A percentile compares a stretch with the other conserved stretches of the same genome.
Conservation (phyloP, 2,329 filamentous ascomycete species). For the Diaporthe sp. region DNA sequence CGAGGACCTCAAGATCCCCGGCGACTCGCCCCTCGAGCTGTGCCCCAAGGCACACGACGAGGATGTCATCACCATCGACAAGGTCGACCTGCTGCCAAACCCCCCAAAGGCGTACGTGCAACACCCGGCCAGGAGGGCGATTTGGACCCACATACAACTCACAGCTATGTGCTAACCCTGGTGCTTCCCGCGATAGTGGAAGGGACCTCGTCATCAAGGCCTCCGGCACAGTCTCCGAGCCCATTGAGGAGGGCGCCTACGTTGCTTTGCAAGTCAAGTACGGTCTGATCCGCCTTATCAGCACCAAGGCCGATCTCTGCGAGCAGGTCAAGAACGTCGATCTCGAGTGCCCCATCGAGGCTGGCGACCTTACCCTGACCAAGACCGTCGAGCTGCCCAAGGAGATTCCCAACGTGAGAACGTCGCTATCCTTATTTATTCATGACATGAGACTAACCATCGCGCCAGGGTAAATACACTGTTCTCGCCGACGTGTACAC, state of each 20-base stretch:
- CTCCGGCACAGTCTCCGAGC: constrained; percentile 76
- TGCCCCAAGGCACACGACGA: constrained; percentile 74
- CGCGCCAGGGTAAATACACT: constrained; percentile 82
- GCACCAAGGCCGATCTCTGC: constrained; percentile 84
- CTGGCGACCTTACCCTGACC: constrained; percentile 76
- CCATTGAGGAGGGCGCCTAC: constrained; percentile 81
- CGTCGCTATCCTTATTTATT: constrained; percentile 37
- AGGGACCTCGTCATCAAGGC: constrained; percentile 82
- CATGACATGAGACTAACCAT: constrained; percentile 1
- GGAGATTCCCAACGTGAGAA: constrained; percentile 86
- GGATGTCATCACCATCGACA: constrained; percentile 80
- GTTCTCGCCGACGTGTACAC: constrained; percentile 89
- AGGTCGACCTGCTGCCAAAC: constrained; percentile 85
- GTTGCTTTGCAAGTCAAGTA: constrained; percentile 91
- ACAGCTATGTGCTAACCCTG: constrained; percentile 13
- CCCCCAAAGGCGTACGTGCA: constrained; percentile 83
- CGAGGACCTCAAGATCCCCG: constrained; percentile 75
- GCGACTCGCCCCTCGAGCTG: constrained; percentile 85
- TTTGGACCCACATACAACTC: constrained; percentile 1
- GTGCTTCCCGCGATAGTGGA: constrained; percentile 66
- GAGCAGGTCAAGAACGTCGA: constrained; percentile 91
- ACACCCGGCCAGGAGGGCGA: neutral
- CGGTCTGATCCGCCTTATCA: constrained; percentile 89
- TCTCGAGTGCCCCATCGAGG: constrained; percentile 86
- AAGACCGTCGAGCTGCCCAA: constrained; percentile 88